Evolutionary conservation across 768 basidiomycete species (phyloP).

Genomic region (Jaapia argillacea): DNA sequence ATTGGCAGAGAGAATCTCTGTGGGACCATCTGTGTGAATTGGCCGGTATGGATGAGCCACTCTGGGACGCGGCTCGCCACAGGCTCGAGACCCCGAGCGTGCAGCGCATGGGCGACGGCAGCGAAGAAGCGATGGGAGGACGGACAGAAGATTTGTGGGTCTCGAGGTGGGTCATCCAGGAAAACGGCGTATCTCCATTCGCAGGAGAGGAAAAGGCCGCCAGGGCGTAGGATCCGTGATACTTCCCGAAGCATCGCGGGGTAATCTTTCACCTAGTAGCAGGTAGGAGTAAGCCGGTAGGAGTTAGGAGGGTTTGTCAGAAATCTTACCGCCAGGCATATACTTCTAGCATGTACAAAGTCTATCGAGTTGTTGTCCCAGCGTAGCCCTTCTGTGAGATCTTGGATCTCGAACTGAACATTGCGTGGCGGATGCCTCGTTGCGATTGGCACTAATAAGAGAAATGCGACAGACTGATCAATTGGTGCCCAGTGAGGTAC

Average conservation of each 20-base stretch:
- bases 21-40: constrained; percentile 31
- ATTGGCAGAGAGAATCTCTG: constrained; percentile 37
- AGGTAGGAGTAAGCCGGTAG: constrained; percentile 8
- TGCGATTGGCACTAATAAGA: constrained; percentile 53
- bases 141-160: constrained; percentile 8
- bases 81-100: constrained; percentile 24
- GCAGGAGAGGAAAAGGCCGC: constrained; percentile 60
- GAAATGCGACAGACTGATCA: background rate
- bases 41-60: constrained; percentile 24
- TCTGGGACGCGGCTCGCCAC: constrained; percentile 27
- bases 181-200: constrained; percentile 45
- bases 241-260: constrained; percentile 42
- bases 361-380: constrained; percentile 51
- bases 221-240: constrained; percentile 53
- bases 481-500: constrained; percentile 2
- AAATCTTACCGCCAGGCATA: constrained; percentile 56
- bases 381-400: constrained; percentile 41
- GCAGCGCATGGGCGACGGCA: constrained; percentile 28
- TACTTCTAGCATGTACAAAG: constrained; percentile 52
- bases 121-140: constrained; percentile 21
- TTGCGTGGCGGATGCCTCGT: constrained; percentile 52
- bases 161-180: constrained; percentile 16
- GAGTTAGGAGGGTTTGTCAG: too few species aligned
- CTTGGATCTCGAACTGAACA: constrained; percentile 56
- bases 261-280: constrained; percentile 45